Percentiles rank a stretch among this genome's conserved stretches.
Conservation (phyloP, 345 rosid species). For the Brassica napus region DNA sequence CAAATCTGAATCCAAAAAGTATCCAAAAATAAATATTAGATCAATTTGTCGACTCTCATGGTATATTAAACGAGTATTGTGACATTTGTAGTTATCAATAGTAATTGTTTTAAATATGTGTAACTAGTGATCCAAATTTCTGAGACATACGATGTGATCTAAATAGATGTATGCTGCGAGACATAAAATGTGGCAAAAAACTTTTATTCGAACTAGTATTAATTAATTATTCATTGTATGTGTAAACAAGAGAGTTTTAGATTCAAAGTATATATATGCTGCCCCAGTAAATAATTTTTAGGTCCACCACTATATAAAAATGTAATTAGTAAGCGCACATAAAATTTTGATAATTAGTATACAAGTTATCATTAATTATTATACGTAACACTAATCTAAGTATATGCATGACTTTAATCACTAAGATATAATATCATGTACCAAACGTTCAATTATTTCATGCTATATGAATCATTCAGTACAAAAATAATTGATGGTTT, state of each 20-base stretch:
- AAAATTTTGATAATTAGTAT: slow-evolving; percentile 15
- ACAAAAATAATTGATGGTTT: slow-evolving; percentile 27
- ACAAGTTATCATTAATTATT: slow-evolving; percentile 33
- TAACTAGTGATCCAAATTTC: background rate
- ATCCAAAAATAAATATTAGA: background rate
- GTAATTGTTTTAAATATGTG: background rate
- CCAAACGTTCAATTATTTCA: slow-evolving; percentile 40
- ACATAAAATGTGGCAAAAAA: background rate
- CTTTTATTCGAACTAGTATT: background rate
- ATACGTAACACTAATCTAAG: slow-evolving; percentile 25
- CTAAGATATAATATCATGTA: slow-evolving; percentile 28
- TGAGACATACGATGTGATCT: background rate
- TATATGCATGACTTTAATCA: slow-evolving; percentile 42
- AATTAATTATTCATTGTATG: background rate
- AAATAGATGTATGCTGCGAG: background rate
- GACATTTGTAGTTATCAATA: slow-evolving; percentile 21
- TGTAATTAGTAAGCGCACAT: background rate
- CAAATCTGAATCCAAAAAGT: background rate
- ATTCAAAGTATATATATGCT: slow-evolving; percentile 3
- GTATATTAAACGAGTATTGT: background rate
- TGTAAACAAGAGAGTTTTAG: background rate
- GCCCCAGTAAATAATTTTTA: background rate
- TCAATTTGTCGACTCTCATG: background rate
- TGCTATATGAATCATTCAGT: slow-evolving; percentile 22
- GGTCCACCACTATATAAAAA: slow-evolving; percentile 10